Evolutionary conservation across 306 rosid species (phyloP).

Genomic region (Bauhinia variegata): DNA sequence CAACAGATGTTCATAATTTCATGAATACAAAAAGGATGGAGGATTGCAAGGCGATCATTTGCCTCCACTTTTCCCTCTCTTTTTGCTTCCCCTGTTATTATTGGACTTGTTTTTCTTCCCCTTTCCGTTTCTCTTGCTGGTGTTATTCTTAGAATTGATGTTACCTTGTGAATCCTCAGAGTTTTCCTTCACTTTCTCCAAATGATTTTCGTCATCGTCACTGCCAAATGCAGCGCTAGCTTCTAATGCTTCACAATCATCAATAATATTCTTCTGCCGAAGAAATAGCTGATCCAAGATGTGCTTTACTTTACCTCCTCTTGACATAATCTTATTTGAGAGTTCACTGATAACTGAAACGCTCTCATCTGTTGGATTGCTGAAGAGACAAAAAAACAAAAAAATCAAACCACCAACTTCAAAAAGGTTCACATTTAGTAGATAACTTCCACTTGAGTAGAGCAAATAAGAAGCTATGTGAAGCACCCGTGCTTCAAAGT

Average conservation of each 20-base stretch:
- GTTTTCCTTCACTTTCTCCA: neutral
- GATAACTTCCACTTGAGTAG: neutral
- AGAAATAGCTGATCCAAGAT: neutral
- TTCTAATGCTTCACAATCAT: neutral
- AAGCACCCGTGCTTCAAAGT: too few relatives aligned
- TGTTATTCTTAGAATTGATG: neutral
- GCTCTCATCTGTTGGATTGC: slow-evolving; percentile 5
- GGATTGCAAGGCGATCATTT: too few relatives aligned
- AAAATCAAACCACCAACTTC: neutral
- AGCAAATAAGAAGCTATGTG: too few relatives aligned
- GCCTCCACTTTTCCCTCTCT: neutral
- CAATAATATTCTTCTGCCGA: neutral
- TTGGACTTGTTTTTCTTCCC: neutral
- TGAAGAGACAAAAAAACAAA: neutral
- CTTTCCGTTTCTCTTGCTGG: too few relatives aligned
- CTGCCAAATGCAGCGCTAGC: neutral
- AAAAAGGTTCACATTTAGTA: neutral
- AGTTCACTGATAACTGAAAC: slow-evolving; percentile 14
- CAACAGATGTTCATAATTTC: too few relatives aligned
- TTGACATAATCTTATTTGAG: slow-evolving; percentile 2
- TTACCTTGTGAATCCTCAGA: neutral
- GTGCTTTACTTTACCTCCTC: neutral
- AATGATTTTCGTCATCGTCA: neutral
- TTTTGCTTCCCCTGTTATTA: neutral
- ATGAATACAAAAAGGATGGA: too few relatives aligned